phyloP scores from a whole-genome alignment of 805 yeast genomes.

The Suhomyces sp. region DNA sequence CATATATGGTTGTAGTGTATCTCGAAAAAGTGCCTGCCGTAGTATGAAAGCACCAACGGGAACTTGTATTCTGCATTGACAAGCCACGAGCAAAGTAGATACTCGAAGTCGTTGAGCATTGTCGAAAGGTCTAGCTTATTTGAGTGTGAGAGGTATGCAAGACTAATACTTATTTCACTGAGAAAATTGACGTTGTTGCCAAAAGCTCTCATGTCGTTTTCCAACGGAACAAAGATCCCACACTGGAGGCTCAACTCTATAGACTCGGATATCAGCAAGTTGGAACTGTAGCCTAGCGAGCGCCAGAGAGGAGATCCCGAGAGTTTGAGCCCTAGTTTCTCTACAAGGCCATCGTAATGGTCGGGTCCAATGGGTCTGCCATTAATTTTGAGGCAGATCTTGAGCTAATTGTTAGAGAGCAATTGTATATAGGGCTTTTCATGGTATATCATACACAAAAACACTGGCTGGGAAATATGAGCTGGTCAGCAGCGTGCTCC shows the following conservation, averaged over 20 bases:
- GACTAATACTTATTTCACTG: background rate
- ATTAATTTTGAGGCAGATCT: background rate
- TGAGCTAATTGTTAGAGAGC: background rate
- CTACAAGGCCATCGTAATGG: slow-evolving; percentile 11
- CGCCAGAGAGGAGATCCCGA: slow-evolving; percentile 5
- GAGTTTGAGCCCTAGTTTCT: slow-evolving; percentile 8
- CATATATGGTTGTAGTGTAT: slow-evolving; percentile 15
- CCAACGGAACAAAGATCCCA: slow-evolving; percentile 7
- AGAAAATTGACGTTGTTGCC: background rate
- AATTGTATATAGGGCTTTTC: background rate
- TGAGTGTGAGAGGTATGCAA: background rate
- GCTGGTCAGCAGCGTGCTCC: background rate
- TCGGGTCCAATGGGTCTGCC: background rate
- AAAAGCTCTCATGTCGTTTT: background rate
- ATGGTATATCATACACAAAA: slow-evolving; percentile 6
- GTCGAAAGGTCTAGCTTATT: background rate
- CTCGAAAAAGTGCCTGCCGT: slow-evolving; percentile 18
- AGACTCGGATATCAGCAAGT: background rate
- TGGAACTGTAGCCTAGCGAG: slow-evolving; percentile 1
- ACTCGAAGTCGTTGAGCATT: slow-evolving; percentile 13
- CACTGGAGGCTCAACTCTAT: slow-evolving; percentile 5
- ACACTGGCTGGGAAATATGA: slow-evolving; percentile 9
- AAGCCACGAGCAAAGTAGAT: slow-evolving; percentile 17
- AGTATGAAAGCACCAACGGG: slow-evolving; percentile 24
- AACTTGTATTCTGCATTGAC: slow-evolving; percentile 20